phyloP scores from a whole-genome alignment of 1,284 basidiomycete species.

The Heterobasidion occidentale region DNA sequence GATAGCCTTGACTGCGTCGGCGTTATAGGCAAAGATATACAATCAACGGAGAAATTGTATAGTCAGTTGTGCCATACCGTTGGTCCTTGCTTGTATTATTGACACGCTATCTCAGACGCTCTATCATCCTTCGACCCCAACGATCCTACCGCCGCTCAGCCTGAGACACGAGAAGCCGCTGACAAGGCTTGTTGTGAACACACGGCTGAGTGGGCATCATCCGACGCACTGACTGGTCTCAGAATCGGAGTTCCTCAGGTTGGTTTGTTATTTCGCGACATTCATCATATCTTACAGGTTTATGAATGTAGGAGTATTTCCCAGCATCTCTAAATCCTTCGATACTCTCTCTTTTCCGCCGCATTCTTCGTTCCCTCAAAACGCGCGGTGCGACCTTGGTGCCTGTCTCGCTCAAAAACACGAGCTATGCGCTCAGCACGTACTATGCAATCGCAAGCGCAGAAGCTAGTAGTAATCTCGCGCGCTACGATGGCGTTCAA shows the following conservation, averaged over 20 bases:
- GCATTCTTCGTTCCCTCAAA: conserved; percentile 42
- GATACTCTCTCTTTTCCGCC: conserved; percentile 40
- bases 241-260: conserved; percentile 52
- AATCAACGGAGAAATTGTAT: conserved; percentile 48
- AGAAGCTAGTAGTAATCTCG: conserved; percentile 91
- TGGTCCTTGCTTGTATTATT: not conserved
- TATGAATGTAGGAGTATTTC: conserved; percentile 69
- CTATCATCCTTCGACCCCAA: conserved; percentile 60
- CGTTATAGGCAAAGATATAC: conserved; percentile 56
- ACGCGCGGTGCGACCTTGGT: conserved; percentile 61
- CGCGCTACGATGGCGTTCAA: conserved; percentile 82
- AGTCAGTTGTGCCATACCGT: conserved; percentile 34
- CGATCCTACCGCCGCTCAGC: conserved; percentile 72
- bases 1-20: conserved; percentile 96
- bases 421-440: conserved; percentile 77
- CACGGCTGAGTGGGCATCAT: conserved; percentile 6
- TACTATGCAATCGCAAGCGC: conserved; percentile 95
- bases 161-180: conserved; percentile 31
- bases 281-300: conserved; percentile 15
- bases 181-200: conserved; percentile 9
- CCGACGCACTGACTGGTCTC: conserved; percentile 27
- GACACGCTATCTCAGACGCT: conserved; percentile 34
- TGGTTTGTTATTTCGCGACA: not conserved
- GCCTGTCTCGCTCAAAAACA: conserved; percentile 74
- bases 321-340: conserved; percentile 57